Percentiles rank a stretch among this genome's conserved stretches.
Evolutionary conservation across 805 yeast genomes (phyloP).

Genomic region (Barnettozyma siamensis): DNA sequence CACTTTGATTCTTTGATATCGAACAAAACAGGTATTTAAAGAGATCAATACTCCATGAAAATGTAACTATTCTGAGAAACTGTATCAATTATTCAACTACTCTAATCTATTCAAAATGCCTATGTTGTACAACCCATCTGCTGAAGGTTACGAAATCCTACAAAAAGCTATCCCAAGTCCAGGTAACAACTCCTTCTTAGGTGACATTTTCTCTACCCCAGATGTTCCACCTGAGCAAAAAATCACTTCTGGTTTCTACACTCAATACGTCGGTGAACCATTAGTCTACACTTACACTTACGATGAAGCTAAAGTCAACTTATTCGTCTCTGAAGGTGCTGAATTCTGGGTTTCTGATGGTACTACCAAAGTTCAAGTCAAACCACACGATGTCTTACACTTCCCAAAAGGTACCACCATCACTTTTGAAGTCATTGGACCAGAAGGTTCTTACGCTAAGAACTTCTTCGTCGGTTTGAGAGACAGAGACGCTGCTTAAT

Average conservation of each 20-base stretch:
- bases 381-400: slow-evolving; percentile 64
- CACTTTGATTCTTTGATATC: background rate
- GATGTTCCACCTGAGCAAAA: slow-evolving; percentile 55
- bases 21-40: background rate
- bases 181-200: slow-evolving; percentile 64
- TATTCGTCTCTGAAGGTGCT: slow-evolving; percentile 59
- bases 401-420: slow-evolving; percentile 64
- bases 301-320: slow-evolving; percentile 66
- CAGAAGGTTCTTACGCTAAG: slow-evolving; percentile 41
- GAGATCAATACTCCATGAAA: background rate
- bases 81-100: background rate
- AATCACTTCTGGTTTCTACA: slow-evolving; percentile 63
- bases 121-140: slow-evolving; percentile 44
- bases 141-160: slow-evolving; percentile 45
- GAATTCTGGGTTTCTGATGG: slow-evolving; percentile 54
- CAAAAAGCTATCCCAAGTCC: slow-evolving; percentile 60
- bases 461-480: slow-evolving; percentile 61
- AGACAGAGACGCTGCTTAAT: slow-evolving; percentile 34
- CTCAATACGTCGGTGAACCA: slow-evolving; percentile 62
- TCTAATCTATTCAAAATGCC: slow-evolving; percentile 16
- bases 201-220: slow-evolving; percentile 59
- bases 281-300: slow-evolving; percentile 61
- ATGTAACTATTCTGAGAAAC: too few species aligned
- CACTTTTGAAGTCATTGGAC: slow-evolving; percentile 55
- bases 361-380: slow-evolving; percentile 49